Evolutionary conservation across 371 early-diverging fungal genomes (phyloP), one percentile per base, ranked within the genome.

Genomic region (Entomophthora muscae): DNA sequence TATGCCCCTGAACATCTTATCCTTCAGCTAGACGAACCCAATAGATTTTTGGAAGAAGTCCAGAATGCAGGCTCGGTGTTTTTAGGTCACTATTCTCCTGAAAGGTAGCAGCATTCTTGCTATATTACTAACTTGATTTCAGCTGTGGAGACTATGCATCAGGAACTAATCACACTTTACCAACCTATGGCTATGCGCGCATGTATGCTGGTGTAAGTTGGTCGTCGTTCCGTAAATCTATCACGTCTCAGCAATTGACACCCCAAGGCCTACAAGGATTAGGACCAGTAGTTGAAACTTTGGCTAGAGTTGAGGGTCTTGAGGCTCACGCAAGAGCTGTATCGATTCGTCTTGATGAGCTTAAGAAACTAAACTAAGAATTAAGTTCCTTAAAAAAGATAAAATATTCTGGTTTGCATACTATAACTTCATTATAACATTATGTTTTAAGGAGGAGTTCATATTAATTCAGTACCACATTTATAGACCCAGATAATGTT

Each of bases 141-240:
- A 87, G 92, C 68, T 95, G 95, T 68, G 98, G 98, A 62, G 97
- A 98, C 71, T 96, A 98, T 74, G 98, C 98, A 1, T 93, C 93
- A 0, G 98, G 98, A 61, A 98, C 98, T n/a, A 98, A 96, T 81
- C 98, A 98, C 76, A 96, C 98, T 0, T 77, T 96, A 63, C 98
- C 98, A 17, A 96, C 97, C 0, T 96, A 98, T 71, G 98, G 98
- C 26, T 98, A 90, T 71, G 88, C 97, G 17, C 78, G 88, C 63
- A 95, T 95, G 93, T 95, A 96, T 75, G 90, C 92, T 66, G 98
- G 98, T 52, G 95, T 96, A 51, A 93, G 89, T 75, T 93, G 94
- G 1, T 75, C 79, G 42, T 91, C 94, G 0, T 98, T 94, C 76
- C 76, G 91, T 66, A 98, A 98, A 75, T 88, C 92, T 70, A 93